phyloP scores from a whole-genome alignment of 495 filamentous ascomycete genomes.

The Penicillium steckii region DNA sequence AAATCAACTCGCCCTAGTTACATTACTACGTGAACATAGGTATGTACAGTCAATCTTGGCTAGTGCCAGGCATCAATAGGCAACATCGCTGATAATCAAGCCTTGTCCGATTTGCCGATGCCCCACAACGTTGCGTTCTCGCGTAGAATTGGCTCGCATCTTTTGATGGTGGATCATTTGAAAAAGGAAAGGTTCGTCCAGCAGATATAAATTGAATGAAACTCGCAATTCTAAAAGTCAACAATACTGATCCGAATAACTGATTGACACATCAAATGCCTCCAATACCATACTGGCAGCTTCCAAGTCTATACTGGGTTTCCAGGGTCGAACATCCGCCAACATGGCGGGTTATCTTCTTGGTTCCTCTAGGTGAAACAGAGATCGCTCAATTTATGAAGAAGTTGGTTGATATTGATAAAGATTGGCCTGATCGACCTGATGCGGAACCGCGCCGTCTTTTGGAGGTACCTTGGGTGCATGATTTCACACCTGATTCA shows the following conservation, averaged over 20 bases:
- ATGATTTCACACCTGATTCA: not conserved
- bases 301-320: not conserved
- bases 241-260: not conserved
- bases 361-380: constrained; percentile 1
- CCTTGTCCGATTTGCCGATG: not conserved
- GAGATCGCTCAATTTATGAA: constrained; percentile 3
- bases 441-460: constrained; percentile 1
- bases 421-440: constrained; percentile 8
- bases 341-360: constrained; percentile 6
- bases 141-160: not conserved
- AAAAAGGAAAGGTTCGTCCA: not conserved
- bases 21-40: too few species aligned
- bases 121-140: not conserved
- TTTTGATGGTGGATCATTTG: not conserved
- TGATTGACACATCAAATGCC: too few species aligned
- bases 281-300: not conserved
- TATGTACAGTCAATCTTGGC: too few species aligned
- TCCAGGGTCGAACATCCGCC: not conserved
- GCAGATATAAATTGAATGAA: not conserved
- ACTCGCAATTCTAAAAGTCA: not conserved
- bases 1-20: too few species aligned
- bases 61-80: not conserved
- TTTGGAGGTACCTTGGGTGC: constrained; percentile 5
- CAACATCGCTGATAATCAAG: not conserved
- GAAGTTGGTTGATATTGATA: constrained; percentile 1